Percentiles rank a stretch among this genome's conserved stretches.
These are phyloP conservation scores for Trichomonascus vanleenenianus DNA, from an alignment of 805 yeast genomes.

Conservation along the genomic window DNA sequence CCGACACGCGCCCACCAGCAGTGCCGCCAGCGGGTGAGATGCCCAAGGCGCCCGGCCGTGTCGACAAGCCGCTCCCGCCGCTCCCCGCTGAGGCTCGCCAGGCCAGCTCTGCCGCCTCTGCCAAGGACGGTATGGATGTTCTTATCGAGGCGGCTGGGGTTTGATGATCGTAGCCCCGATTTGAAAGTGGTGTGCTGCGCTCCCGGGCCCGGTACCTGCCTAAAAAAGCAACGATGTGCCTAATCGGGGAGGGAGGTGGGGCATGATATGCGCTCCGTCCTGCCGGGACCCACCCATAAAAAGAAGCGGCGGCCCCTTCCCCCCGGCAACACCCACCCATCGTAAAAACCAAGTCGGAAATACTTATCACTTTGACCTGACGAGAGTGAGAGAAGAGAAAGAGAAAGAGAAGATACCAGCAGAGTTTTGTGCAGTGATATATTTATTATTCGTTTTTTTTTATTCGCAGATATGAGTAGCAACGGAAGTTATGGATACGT, in stretches of 20 bases:
- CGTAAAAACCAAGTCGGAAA: no score
- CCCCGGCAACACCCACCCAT: no score
- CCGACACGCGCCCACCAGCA: conserved; percentile 20
- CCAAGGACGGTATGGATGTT: conserved; percentile 23
- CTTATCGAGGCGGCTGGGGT: conserved; percentile 25
- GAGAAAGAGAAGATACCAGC: neutral
- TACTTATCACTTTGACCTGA: no score
- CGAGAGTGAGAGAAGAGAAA: neutral
- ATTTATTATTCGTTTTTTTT: neutral
- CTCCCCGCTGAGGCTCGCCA: conserved; percentile 19
- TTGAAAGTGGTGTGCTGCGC: no score
- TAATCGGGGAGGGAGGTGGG: no score
- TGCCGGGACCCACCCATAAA: no score
- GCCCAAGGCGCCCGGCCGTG: conserved; percentile 7
- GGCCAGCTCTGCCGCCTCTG: neutral
- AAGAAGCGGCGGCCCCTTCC: no score
- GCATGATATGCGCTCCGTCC: no score
- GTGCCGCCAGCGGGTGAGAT: conserved; percentile 17
- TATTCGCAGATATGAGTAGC: neutral
- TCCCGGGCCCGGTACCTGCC: no score
- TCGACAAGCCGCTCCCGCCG: conserved; percentile 22
- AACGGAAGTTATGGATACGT: neutral
- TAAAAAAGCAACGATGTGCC: no score
- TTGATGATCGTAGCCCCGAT: conserved; percentile 1
- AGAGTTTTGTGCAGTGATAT: neutral